These are phyloP conservation scores for Aspergillus candidus DNA, from an alignment of 2,329 filamentous ascomycete genomes.

Conservation along the genomic window DNA sequence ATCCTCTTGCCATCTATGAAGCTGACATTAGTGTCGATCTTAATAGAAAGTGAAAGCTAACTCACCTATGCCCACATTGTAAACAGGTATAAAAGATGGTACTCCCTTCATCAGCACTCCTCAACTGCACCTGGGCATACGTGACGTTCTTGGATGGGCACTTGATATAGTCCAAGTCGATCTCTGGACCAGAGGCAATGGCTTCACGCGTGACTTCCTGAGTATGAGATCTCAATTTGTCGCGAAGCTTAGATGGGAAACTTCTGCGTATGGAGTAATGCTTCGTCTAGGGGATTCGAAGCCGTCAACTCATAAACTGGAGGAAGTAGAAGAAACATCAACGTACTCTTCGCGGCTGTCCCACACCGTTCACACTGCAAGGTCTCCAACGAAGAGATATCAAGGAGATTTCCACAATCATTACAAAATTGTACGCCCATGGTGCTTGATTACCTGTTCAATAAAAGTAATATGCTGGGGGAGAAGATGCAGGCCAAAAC, in stretches of 20 bases:
- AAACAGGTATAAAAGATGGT: slow-evolving; percentile 75
- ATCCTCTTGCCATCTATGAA: no score
- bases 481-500: no score
- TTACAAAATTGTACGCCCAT: slow-evolving; percentile 15
- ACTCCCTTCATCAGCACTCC: slow-evolving; percentile 83
- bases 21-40: no score
- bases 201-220: background rate
- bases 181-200: slow-evolving; percentile 3
- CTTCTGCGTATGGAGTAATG: slow-evolving; percentile 6
- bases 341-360: slow-evolving; percentile 10
- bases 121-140: slow-evolving; percentile 52
- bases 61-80: slow-evolving; percentile 15
- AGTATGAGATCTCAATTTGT: slow-evolving; percentile 10
- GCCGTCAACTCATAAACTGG: background rate
- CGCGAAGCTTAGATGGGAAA: slow-evolving; percentile 14
- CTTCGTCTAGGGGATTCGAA: slow-evolving; percentile 4
- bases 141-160: slow-evolving; percentile 15
- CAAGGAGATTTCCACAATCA: slow-evolving; percentile 15
- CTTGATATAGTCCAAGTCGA: slow-evolving; percentile 13
- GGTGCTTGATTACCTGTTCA: no score
- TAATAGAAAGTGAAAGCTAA: background rate
- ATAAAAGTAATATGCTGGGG: no score
- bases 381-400: slow-evolving; percentile 4
- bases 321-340: background rate
- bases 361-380: slow-evolving; percentile 14